Base-by-base conservation (phyloP, 1,139 yeast species). In the Debaryomyces sp. region DNA sequence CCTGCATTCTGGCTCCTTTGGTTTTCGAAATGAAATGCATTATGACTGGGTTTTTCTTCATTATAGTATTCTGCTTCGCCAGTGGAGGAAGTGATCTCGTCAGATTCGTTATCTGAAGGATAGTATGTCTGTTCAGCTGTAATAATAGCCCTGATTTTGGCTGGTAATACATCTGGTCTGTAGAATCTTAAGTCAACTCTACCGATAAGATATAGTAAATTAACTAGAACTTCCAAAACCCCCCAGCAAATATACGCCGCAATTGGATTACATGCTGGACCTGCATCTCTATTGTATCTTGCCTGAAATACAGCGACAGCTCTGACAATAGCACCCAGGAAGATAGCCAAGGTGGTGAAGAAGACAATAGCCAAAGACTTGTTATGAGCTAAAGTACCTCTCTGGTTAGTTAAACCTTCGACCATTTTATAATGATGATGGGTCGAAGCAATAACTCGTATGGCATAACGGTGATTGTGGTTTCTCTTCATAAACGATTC, bases 101-200 rank as follows among this genome's bases (percentile, higher is more conserved):
- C 36, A 4, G 35, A 29, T 41, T 60, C 64, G 33, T 56, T 59
- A 22, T 58, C 63, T 13, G 68, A 59, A 32, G 58, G 60, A 32
- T 56, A 52, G 43, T 52, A 60, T 4, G 71, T 63, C 54, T 72
- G 77, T 52, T 73, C 75, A 2, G 78, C 78, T 2, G 78, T 73
- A 42, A 73, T 62, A 53, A 74, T 73, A 12, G 67, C 60, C 54
- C 77, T 62, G 38, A 74, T 75, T 48, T 60, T 62, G 17, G 56
- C 57, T 2, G 79, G 79, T 52, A 75, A 69, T 12, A 62, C 57
- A 59, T 75, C 79, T 39, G 80, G 80, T 54, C 77, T 68, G 63
- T 75, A 75, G 62, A 75, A 75, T 50, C 80, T 60, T 54, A 75
- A 68, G 56, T 75, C 80, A 30, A 72, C 77, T 60, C 80, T 68